Base-by-base conservation (phyloP, 768 basidiomycete genomes). In the Naganishia vishniacii region DNA sequence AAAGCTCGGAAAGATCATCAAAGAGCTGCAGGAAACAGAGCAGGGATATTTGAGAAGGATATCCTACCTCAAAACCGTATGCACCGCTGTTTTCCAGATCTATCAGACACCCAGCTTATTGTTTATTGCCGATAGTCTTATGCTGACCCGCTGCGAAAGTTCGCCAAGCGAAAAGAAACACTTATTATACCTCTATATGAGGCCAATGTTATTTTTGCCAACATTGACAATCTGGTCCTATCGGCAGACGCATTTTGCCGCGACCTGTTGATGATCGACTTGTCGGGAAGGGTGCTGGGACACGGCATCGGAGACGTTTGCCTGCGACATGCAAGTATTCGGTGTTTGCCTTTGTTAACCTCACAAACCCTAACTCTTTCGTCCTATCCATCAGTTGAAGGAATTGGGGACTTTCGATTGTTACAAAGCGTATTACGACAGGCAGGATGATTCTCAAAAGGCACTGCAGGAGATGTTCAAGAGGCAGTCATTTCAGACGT, bases 181-280 rank as follows among this genome's bases (percentile, higher is more conserved):
- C 85, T 88, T 37, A 89, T 99, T 70, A 83, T 99, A 47, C 87
- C 88, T 0, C 78, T 84, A 23, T 97, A 94, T 75, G 89, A 97
- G 75, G 93, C 93, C 34, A 92, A 89, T 68, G 89, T 85, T 0
- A 82, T 99, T 25, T 98, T 99, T 70, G 90, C 89, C 61, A 98
- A 99, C 78, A 83, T 97, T 56, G 93, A 97, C 76, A 86, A 84
- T 58, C 82, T 99, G 23, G 77, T 97, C 3, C 86, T 86, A 0
- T 88, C 90, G n/a, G 91, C 97, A 71, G 88, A 90, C 71, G 84
- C 85, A 0, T 93, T 98, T 74, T 79, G 97, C 40, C 75, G 78
- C 0, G 89, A 93, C 72, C 79, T 99, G 34, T 90, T 93, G 75
- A 84, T 82, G 76, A 87, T 91, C 85, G 67, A 66, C 85, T 37